Conservation (phyloP, 2,329 filamentous ascomycete species). For the Pestalotiopsis sp. region DNA sequence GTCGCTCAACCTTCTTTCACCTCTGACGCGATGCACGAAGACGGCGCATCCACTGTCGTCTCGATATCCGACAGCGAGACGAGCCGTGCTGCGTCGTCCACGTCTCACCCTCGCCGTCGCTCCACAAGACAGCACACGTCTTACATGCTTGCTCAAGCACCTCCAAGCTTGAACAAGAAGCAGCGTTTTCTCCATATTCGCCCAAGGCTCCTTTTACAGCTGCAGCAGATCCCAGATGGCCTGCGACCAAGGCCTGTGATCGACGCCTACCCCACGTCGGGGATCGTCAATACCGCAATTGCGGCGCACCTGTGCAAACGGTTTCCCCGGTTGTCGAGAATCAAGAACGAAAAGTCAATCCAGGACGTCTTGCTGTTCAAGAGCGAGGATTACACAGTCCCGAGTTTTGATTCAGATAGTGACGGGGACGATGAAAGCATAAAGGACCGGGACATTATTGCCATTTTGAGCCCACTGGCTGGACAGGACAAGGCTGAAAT, state of each 20-base stretch:
- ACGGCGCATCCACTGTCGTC: slow-evolving; percentile 42
- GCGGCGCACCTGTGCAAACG: slow-evolving; percentile 61
- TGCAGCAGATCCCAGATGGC: slow-evolving; percentile 66
- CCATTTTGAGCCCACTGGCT: slow-evolving; percentile 66
- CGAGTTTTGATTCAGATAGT: slow-evolving; percentile 34
- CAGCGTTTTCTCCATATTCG: slow-evolving; percentile 69
- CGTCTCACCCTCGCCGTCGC: slow-evolving; percentile 45
- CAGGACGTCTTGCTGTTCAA: slow-evolving; percentile 73
- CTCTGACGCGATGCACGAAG: slow-evolving; percentile 46
- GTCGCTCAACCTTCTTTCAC: slow-evolving; percentile 23
- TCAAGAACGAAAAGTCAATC: slow-evolving; percentile 64
- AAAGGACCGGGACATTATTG: slow-evolving; percentile 57
- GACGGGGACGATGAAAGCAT: slow-evolving; percentile 46
- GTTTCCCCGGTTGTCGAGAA: slow-evolving; percentile 66
- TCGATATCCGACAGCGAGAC: slow-evolving; percentile 50
- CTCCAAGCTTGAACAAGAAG: slow-evolving; percentile 59
- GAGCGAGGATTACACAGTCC: slow-evolving; percentile 66
- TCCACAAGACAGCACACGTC: slow-evolving; percentile 59
- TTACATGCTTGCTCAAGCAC: slow-evolving; percentile 70
- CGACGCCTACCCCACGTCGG: slow-evolving; percentile 73
- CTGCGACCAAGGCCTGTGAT: slow-evolving; percentile 68
- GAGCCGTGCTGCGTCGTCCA: slow-evolving; percentile 41
- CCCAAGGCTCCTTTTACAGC: slow-evolving; percentile 70
- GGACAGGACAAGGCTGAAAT: slow-evolving; percentile 65
- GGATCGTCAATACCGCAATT: slow-evolving; percentile 57